Conservation (phyloP, 1,284 basidiomycete species). For the Cutaneotrichosporon cavernicola region DNA sequence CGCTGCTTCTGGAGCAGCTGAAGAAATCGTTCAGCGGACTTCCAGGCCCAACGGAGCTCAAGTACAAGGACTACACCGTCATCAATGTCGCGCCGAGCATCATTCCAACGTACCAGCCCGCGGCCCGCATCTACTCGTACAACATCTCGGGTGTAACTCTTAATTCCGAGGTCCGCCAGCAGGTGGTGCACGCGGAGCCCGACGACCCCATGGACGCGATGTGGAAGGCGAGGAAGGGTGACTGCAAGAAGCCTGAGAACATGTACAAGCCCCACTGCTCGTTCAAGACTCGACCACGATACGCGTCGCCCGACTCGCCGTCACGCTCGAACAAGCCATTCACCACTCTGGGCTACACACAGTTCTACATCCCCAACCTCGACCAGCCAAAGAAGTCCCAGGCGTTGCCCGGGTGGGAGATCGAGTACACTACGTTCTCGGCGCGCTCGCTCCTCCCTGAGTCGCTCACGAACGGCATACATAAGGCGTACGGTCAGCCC, state of each 20-base stretch:
- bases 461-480: conserved; percentile 15
- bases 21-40: conserved; percentile 49
- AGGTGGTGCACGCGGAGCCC: conserved; percentile 13
- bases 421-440: conserved; percentile 75
- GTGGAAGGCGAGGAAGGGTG: conserved; percentile 39
- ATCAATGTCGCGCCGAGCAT: conserved; percentile 77
- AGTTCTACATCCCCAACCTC: conserved; percentile 76
- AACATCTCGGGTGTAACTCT: conserved; percentile 61
- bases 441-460: conserved; percentile 52
- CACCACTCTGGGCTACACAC: conserved; percentile 46
- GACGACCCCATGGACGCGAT: conserved; percentile 27
- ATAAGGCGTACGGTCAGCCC: conserved; percentile 28
- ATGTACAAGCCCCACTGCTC: conserved; percentile 52
- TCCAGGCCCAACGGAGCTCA: conserved; percentile 57
- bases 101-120: conserved; percentile 84
- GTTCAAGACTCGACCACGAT: conserved; percentile 46
- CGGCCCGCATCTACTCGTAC: conserved; percentile 75
- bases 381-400: conserved; percentile 57
- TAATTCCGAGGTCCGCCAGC: conserved; percentile 27
- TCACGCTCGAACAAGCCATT: conserved; percentile 44
- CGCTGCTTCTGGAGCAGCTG: conserved; percentile 45
- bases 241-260: conserved; percentile 45
- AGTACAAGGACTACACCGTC: conserved; percentile 68
- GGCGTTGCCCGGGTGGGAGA: conserved; percentile 64
- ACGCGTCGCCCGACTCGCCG: conserved; percentile 45